These are phyloP conservation scores for Calophaca sinica DNA, from an alignment of 306 rosid species.

Conservation along the genomic window DNA sequence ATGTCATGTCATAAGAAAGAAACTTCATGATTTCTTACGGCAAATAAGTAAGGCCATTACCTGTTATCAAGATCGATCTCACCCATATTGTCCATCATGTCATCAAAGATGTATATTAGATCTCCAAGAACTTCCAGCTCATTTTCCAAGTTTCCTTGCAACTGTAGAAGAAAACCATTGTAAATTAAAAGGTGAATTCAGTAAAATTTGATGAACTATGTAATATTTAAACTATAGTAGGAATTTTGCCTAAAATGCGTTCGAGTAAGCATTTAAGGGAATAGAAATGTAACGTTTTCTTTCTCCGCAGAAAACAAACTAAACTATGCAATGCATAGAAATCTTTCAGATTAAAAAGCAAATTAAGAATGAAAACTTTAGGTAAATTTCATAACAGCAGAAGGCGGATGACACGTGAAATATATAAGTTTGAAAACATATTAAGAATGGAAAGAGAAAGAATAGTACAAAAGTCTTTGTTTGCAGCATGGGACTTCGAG, in stretches of 20 bases:
- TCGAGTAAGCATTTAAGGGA: not conserved
- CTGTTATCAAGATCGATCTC: constrained; percentile 65
- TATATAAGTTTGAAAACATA: not conserved
- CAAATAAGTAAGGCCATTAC: constrained; percentile 48
- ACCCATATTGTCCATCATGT: constrained; percentile 62
- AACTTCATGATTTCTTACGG: not conserved
- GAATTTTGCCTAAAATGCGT: constrained; percentile 1
- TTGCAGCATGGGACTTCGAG: constrained; percentile 50
- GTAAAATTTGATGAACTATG: not conserved
- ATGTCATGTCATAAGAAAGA: not conserved
- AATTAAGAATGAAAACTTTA: no score
- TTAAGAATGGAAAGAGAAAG: constrained; percentile 24
- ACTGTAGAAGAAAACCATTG: constrained; percentile 53
- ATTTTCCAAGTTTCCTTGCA: constrained; percentile 71
- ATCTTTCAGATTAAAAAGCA: no score
- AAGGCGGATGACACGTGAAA: constrained; percentile 30
- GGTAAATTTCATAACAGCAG: not conserved
- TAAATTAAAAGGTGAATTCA: constrained; percentile 3
- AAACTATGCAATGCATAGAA: no score
- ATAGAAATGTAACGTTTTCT: constrained; percentile 11
- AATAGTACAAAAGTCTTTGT: constrained; percentile 62
- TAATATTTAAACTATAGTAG: constrained; percentile 10
- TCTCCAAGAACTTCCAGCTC: constrained; percentile 72
- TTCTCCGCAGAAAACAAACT: not conserved
- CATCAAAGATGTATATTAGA: constrained; percentile 54